Conservation (phyloP, 1,284 basidiomycete genomes). For the Sphagnurus paluster region DNA sequence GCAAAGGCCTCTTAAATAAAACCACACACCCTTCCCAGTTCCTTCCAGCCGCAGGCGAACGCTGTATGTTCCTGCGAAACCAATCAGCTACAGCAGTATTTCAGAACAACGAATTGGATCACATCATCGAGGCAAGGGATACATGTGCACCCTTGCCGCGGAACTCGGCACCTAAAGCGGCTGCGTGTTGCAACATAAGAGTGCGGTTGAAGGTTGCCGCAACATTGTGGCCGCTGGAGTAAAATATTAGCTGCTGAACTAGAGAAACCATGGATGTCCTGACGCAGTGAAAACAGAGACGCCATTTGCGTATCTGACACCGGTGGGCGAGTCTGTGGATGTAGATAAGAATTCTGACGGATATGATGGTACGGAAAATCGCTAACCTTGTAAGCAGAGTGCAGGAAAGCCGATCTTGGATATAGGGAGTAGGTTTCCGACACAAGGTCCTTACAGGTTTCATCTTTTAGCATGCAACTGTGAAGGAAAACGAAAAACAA, state of each 20-base stretch:
- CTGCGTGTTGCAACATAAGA: conserved; percentile 70
- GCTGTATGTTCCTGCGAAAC: conserved; percentile 50
- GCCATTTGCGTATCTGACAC: not conserved
- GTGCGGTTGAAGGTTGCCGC: conserved; percentile 62
- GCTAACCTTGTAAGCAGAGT: conserved; percentile 61
- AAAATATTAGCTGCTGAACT: not conserved
- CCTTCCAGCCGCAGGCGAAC: conserved; percentile 70
- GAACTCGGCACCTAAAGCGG: conserved; percentile 77
- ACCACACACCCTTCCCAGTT: conserved; percentile 78
- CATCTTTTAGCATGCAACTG: too few species aligned
- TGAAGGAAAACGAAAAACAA: too few species aligned
- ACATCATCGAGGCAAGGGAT: conserved; percentile 67
- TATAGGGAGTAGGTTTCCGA: conserved; percentile 68
- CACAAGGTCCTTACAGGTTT: conserved; percentile 57
- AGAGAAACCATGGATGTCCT: not conserved
- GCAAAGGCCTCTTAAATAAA: not conserved
- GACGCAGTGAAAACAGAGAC: not conserved
- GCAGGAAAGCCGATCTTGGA: conserved; percentile 64
- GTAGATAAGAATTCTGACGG: not conserved
- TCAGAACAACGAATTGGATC: conserved; percentile 28
- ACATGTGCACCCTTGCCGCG: conserved; percentile 79
- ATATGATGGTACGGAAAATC: conserved; percentile 3
- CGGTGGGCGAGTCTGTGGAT: conserved; percentile 18
- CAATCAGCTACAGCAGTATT: not conserved
- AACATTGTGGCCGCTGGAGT: conserved; percentile 46